Conservation (phyloP, 2,329 filamentous ascomycete genomes). For the Elsinoe fawcettii region DNA sequence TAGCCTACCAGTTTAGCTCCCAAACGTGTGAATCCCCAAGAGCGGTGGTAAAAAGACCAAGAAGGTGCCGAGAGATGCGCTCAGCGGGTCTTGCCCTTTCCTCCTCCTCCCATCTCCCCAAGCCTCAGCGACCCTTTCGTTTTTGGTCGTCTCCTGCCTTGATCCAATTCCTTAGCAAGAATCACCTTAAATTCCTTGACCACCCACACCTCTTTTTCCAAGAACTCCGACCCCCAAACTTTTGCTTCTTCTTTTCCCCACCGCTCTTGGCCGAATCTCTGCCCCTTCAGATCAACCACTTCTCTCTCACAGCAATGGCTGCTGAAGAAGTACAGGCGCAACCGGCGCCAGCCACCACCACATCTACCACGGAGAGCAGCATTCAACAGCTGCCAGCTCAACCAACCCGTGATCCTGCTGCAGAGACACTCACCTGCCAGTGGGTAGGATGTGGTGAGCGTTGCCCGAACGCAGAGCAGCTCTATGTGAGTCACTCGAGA, state of each 20-base stretch:
- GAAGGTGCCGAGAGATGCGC: not conserved
- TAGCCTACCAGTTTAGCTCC: not conserved
- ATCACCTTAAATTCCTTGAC: conserved; percentile 1
- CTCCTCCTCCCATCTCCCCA: not conserved
- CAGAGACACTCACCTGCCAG: conserved; percentile 48
- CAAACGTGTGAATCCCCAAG: not conserved
- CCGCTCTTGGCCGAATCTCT: conserved; percentile 5
- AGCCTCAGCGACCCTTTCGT: not conserved
- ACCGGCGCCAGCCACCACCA: not conserved
- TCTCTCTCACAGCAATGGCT: conserved; percentile 4
- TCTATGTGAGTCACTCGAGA: conserved; percentile 49
- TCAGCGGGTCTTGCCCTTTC: not conserved
- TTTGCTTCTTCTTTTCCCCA: not conserved
- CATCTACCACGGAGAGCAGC: not conserved
- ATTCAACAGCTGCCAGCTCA: conserved; percentile 22
- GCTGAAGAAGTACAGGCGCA: conserved; percentile 14
- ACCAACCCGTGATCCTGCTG: conserved; percentile 25
- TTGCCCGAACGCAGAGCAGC: conserved; percentile 49
- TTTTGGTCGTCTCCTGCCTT: not conserved
- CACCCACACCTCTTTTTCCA: not conserved
- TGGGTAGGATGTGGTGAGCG: conserved; percentile 57
- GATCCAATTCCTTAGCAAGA: not conserved
- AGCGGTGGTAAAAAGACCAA: not conserved
- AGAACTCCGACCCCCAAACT: not conserved
- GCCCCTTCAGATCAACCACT: not conserved